A percentile compares a stretch with the other conserved stretches of the same genome.
Conservation (phyloP, 164 flowering plant species). For the Cinnamomum micranthum region DNA sequence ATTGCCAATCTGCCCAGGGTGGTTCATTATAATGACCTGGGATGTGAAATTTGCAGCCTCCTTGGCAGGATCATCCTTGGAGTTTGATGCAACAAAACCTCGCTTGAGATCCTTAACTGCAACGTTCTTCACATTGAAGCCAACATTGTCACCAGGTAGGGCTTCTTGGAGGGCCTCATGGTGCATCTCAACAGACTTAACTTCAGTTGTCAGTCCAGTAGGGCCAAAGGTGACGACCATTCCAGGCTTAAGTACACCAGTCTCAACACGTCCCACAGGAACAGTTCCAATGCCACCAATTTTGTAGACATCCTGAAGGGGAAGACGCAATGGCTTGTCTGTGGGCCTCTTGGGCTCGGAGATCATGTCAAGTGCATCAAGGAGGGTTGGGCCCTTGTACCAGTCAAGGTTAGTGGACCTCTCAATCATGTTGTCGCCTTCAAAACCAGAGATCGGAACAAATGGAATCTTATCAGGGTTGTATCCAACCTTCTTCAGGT, state of each 20-base stretch:
- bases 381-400: constrained; percentile 82
- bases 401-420: constrained; percentile 76
- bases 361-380: constrained; percentile 57
- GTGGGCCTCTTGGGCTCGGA: constrained; percentile 64
- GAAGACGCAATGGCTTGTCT: constrained; percentile 74
- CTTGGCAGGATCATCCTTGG: constrained; percentile 68
- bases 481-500: constrained; percentile 79
- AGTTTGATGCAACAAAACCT: constrained; percentile 64
- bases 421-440: constrained; percentile 86
- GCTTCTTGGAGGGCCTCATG: constrained; percentile 63
- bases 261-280: constrained; percentile 68
- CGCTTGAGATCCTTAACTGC: constrained; percentile 72
- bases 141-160: constrained; percentile 66
- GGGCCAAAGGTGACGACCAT: constrained; percentile 73
- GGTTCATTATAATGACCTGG: constrained; percentile 79
- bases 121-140: constrained; percentile 68
- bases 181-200: constrained; percentile 76
- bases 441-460: constrained; percentile 77
- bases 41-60: constrained; percentile 68
- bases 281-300: constrained; percentile 74
- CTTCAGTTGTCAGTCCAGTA: constrained; percentile 66
- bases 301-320: constrained; percentile 73
- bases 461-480: constrained; percentile 75
- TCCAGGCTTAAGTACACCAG: constrained; percentile 66
- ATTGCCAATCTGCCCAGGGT: constrained; percentile 72